Evolutionary conservation across 2,329 filamentous ascomycete genomes (phyloP), one percentile per base, ranked within the genome.

Genomic region (Botrytis paeoniae): DNA sequence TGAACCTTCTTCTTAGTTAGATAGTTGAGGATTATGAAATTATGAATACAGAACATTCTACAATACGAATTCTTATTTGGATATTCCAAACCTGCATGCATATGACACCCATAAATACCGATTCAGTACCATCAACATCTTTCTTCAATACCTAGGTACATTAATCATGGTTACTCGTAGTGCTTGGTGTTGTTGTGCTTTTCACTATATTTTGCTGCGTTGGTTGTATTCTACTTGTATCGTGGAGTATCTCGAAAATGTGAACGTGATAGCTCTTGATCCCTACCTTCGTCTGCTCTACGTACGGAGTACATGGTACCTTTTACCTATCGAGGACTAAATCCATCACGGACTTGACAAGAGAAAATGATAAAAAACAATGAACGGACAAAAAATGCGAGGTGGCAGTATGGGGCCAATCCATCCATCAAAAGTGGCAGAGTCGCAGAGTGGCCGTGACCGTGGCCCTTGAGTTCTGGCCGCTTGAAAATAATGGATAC

Each of bases 381-480:
- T 57, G 37, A 39, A 29, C 25, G 37, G 22, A 14, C n/a, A n/a
- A 41, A 59, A 20, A n/a, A 39, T 48, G 60, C 41, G 35, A 45
- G 60, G 69, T 71, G 69, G 60, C 69, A 71, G 69, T 64, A 71
- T 71, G 59, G 61, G 69, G 69, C 45, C 69, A 71, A 35, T 43
- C 59, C 45, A 65, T 70, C 69, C 59, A 70, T 71, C 35, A 60
- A 65, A 43, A 65, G 69, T 65, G 60, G 60, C 37, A 71, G 60
- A 65, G 69, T 71, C 45, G 43, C 39, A 65, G n/a, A 65, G 35
- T 71, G 45, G 48, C 35, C 35, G 22, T 65, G 48, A 35, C 60
- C 35, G 32, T 65, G 43, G 48, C 25, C 43, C 18, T 16, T 37
- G 39, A 51, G 57, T 63, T 51, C 60, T 71, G 69, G 59, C 61